These are phyloP conservation scores for Kazachstania martiniae DNA, from an alignment of 805 yeast genomes.

Conservation along the genomic window DNA sequence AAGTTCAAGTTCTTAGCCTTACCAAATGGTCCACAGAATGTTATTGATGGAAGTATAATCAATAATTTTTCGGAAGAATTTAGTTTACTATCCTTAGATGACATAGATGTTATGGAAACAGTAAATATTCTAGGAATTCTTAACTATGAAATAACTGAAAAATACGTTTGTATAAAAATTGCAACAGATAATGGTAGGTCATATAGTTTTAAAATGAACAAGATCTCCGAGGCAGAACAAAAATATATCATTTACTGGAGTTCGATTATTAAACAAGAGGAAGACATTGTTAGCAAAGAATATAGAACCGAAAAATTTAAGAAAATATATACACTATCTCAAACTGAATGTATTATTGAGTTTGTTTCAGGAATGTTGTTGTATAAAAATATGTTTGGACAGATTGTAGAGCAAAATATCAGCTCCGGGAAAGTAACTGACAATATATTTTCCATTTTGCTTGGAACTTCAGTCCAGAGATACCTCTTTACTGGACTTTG, in stretches of 20 bases:
- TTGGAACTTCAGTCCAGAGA: background rate
- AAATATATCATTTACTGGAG: constrained; percentile 4
- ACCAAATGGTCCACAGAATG: constrained; percentile 12
- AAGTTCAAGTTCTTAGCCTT: constrained; percentile 7
- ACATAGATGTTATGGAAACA: background rate
- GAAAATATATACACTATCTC: too few species aligned
- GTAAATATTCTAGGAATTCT: too few species aligned
- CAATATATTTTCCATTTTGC: too few species aligned
- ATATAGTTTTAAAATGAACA: background rate
- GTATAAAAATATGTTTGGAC: too few species aligned
- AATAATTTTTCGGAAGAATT: constrained; percentile 1
- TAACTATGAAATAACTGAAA: too few species aligned
- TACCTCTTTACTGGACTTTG: background rate
- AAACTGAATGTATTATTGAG: too few species aligned
- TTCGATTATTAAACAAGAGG: too few species aligned
- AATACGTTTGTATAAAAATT: background rate
- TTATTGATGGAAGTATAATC: constrained; percentile 6
- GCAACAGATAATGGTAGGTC: background rate
- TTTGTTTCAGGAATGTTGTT: too few species aligned
- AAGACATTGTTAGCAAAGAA: too few species aligned
- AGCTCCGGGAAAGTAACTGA: too few species aligned
- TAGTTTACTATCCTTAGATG: constrained; percentile 1
- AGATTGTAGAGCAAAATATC: too few species aligned
- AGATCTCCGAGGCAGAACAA: constrained; percentile 5
- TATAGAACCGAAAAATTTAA: too few species aligned